Evolutionary conservation across 495 filamentous ascomycete species (phyloP), one percentile per base, ranked within the genome.

Genomic region (Ascobolus immersus): DNA sequence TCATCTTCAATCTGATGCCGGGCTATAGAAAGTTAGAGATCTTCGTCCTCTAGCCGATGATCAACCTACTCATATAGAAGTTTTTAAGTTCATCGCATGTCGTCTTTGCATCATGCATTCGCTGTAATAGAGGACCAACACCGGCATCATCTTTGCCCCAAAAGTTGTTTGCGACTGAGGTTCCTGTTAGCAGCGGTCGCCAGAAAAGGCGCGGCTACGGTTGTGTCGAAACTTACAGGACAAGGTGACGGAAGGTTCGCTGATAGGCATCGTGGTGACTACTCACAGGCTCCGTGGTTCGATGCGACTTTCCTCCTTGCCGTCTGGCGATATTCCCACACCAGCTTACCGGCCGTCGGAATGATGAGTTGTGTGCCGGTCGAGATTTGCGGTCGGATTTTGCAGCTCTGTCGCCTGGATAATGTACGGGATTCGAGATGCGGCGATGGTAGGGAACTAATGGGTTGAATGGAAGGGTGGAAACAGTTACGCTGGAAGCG

Each of bases 91-190:
- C 89, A 48, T 99, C 89, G 52, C 75, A 86, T 8, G 89, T 93
- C 39, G 73, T 64, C 60, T 99, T 99, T 21, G 89, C 75, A 59
- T 71, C 73, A 51, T 84, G 77, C 78, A 99, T 90, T 48, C 89
- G 82, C 50, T 89, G 79, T 26, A 99, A 65, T 54, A 99, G 67
- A 35, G 89, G 89, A 28, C 62, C 61, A 43, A 94, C 77, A 42
- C 89, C 89, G 25, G 89, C 89, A 60, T 99, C 89, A 52, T 99
- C 81, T 61, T 84, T 93, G 39, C 89, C 89, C 89, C 89, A 99
- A 56, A 99, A 99, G 52, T 99, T 94, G 57, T 94, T 94, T 46
- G 89, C 81, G 55, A 94, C 80, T 91, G 31, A 35, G 34, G n/a
- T n/a, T n/a, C n/a, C n/a, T n/a, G n/a, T n/a, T n/a, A n/a, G n/a